Evolutionary conservation across 1,139 yeast genomes (phyloP), one percentile per base, ranked within the genome.

Genomic region (Nakaseomyces nivariensis): DNA sequence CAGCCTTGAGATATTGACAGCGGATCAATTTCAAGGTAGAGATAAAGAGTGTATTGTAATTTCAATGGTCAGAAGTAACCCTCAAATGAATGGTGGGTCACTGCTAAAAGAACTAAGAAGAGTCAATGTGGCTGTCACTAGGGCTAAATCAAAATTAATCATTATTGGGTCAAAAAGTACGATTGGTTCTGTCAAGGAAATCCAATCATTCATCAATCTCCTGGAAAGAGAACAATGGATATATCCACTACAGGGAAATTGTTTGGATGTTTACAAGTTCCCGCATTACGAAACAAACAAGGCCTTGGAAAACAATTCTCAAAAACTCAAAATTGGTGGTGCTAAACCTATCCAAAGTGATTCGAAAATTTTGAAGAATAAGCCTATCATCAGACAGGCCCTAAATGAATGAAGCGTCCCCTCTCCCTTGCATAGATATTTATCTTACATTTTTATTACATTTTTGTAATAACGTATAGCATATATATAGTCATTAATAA

Each of bases 11-110:
- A 75, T 87, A 27, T 71, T 92, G 53, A 94, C 98, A 0, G 97
- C 97, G 0, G 99, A 94, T 66, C 92, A 87, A 56, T 92, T 85
- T 57, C 98, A 94, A 67, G 99, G 98, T 0, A 75, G 97, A 50
- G 99, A 94, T 64, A 92, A 89, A 64, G 94, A 89, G 48, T 83
- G 96, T 59, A 81, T 94, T 11, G 78, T 94, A 2, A 80, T 94
- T 5, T 89, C 97, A 0, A 69, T 92, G 56, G 97, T 90, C 4
- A 73, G 96, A 44, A 83, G 96, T 1, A 92, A 90, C 62, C 70
- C 72, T 2, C 76, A 77, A n/a, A 72, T 74, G 11, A 74, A 73
- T 49, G 81, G 85, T 1, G 97, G 98, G 0, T 87, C 85, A 41
- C 71, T 92, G 48, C 69, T 92, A 40, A 79, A 77, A 54, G 98